Percentiles rank a stretch among this genome's conserved stretches.
Evolutionary conservation across 164 flowering plant genomes (phyloP).

Genomic region (Brasenia schreberi): DNA sequence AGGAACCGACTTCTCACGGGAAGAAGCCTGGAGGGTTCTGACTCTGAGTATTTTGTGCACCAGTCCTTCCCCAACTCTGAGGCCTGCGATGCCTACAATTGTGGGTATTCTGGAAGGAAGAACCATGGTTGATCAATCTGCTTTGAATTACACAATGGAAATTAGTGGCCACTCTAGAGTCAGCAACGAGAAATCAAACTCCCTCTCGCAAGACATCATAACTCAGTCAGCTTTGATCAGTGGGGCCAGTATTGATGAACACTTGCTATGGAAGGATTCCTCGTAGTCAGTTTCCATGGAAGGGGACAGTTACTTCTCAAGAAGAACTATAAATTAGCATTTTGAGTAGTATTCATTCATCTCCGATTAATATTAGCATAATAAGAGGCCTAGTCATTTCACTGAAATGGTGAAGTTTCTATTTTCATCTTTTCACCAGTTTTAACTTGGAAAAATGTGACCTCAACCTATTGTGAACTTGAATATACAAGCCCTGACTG

Average conservation of each 20-base stretch:
- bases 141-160: neutral
- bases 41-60: slow-evolving; percentile 4
- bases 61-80: neutral
- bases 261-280: neutral
- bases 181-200: neutral
- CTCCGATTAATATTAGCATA: no score
- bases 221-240: neutral
- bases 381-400: no score
- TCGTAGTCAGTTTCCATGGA: neutral
- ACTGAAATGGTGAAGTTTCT: no score
- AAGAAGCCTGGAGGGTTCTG: slow-evolving; percentile 1
- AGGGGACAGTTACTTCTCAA: neutral
- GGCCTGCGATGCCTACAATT: slow-evolving; percentile 4
- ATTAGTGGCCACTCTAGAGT: neutral
- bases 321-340: no score
- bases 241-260: neutral
- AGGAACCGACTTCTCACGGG: neutral
- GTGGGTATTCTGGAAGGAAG: slow-evolving; percentile 4
- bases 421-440: no score
- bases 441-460: no score
- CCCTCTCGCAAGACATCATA: neutral
- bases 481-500: no score
- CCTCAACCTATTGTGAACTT: no score
- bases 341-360: no score
- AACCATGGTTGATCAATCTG: neutral